These are phyloP conservation scores for Pholiota microspora DNA, from an alignment of 768 basidiomycete genomes.

Conservation along the genomic window DNA sequence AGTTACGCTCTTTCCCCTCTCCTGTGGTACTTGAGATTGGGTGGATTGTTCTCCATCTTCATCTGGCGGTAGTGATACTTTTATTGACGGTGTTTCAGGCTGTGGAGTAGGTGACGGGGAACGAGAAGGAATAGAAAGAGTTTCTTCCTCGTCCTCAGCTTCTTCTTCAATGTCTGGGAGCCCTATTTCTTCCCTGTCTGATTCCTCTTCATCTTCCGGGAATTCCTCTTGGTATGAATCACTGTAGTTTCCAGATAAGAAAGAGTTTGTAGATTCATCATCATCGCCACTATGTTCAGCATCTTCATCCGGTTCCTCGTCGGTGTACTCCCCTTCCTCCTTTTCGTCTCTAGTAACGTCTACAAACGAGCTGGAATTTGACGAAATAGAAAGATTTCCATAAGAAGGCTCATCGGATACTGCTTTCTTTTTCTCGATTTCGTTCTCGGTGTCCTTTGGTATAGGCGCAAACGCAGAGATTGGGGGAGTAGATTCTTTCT, in stretches of 20 bases:
- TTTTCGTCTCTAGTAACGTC: constrained; percentile 17
- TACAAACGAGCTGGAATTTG: constrained; percentile 23
- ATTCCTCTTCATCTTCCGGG: constrained; percentile 28
- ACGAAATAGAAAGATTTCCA: constrained; percentile 17
- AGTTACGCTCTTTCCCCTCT: constrained; percentile 50
- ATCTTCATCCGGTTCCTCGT: constrained; percentile 7
- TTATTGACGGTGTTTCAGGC: constrained; percentile 44
- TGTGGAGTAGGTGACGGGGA: constrained; percentile 62
- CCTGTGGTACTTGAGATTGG: constrained; percentile 26
- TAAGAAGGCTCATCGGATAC: constrained; percentile 10
- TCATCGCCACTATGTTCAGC: constrained; percentile 7
- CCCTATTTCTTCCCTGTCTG: constrained; percentile 21
- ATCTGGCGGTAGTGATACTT: constrained; percentile 33
- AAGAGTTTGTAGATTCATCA: constrained; percentile 18
- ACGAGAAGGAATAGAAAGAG: constrained; percentile 39
- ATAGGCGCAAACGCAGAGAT: constrained; percentile 5
- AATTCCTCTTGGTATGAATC: constrained; percentile 26
- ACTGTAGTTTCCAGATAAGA: constrained; percentile 29
- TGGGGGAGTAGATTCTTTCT: neutral
- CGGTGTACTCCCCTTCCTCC: neutral
- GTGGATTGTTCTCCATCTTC: constrained; percentile 25
- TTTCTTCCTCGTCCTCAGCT: constrained; percentile 28
- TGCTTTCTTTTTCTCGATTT: constrained; percentile 2
- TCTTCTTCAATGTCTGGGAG: constrained; percentile 17
- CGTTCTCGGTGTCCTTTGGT: constrained; percentile 2